Evolutionary conservation across 2,329 filamentous ascomycete genomes (phyloP).

Genomic region (Epichloe gansuensis): DNA sequence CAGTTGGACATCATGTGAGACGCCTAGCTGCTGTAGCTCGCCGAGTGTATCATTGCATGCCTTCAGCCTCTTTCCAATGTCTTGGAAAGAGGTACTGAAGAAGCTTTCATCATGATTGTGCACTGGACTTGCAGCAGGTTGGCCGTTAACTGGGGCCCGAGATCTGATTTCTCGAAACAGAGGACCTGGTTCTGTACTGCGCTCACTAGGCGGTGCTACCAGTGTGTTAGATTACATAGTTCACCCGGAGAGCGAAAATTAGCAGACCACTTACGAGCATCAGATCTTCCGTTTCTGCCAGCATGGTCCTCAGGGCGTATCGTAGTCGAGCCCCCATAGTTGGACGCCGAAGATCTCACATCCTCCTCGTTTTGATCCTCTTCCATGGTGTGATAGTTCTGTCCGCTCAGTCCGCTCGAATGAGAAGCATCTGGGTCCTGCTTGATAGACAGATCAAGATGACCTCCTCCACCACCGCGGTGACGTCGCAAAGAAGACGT

Average conservation of each 20-base stretch:
- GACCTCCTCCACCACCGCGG: not conserved
- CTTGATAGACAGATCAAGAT: constrained; percentile 10
- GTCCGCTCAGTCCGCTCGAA: not conserved
- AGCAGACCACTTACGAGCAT: constrained; percentile 23
- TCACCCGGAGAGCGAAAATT: not conserved
- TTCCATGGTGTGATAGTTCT: not conserved
- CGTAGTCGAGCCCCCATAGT: constrained; percentile 10
- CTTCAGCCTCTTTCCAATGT: constrained; percentile 51
- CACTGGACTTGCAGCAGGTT: constrained; percentile 8
- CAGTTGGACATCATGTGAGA: constrained; percentile 56
- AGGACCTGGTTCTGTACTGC: constrained; percentile 22
- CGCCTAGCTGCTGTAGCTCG: constrained; percentile 57
- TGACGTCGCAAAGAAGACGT: not conserved
- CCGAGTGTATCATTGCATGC: constrained; percentile 52
- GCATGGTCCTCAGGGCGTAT: constrained; percentile 11
- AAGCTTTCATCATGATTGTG: constrained; percentile 23
- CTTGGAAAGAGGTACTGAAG: constrained; percentile 30
- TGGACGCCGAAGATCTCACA: constrained; percentile 5
- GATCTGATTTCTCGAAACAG: constrained; percentile 25
- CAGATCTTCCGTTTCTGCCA: constrained; percentile 19
- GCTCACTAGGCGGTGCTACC: constrained; percentile 26
- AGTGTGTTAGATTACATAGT: constrained; percentile 1
- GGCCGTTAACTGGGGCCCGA: constrained; percentile 9
- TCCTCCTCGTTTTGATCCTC: not conserved
- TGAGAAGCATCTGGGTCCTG: constrained; percentile 13